phyloP scores from a whole-genome alignment of 805 yeast species.

The Zygoascus ofunaensis region DNA sequence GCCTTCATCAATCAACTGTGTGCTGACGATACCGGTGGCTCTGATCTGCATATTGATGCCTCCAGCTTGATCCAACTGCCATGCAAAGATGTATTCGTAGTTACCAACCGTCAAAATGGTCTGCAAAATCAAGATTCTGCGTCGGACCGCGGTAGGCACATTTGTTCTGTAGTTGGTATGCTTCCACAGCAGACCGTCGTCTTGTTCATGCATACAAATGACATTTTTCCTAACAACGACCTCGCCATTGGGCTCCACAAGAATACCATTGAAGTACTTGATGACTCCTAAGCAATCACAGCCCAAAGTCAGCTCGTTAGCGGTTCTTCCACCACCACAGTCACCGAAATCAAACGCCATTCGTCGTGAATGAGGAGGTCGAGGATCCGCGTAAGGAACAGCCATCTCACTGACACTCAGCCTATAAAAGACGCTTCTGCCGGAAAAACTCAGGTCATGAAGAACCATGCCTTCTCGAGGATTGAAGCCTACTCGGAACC shows the following conservation, averaged over 20 bases:
- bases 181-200: slow-evolving; percentile 67
- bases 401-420: slow-evolving; percentile 74
- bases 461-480: slow-evolving; percentile 74
- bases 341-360: slow-evolving; percentile 84
- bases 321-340: slow-evolving; percentile 71
- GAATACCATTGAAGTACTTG: slow-evolving; percentile 59
- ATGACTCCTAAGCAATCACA: slow-evolving; percentile 81
- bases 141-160: slow-evolving; percentile 56
- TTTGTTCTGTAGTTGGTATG: slow-evolving; percentile 72
- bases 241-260: slow-evolving; percentile 52
- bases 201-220: slow-evolving; percentile 78
- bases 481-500: slow-evolving; percentile 58
- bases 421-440: slow-evolving; percentile 67
- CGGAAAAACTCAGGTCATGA: slow-evolving; percentile 65
- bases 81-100: slow-evolving; percentile 68
- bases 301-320: slow-evolving; percentile 61
- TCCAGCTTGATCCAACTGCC: slow-evolving; percentile 70
- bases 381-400: slow-evolving; percentile 80
- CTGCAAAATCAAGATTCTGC: slow-evolving; percentile 72
- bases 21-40: slow-evolving; percentile 80
- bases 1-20: slow-evolving; percentile 71
- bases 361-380: slow-evolving; percentile 76
- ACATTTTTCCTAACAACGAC: slow-evolving; percentile 57
- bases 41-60: slow-evolving; percentile 68
- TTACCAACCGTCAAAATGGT: slow-evolving; percentile 80